Conservation (phyloP, 805 yeast genomes). For the Monosporozyma solicola region DNA sequence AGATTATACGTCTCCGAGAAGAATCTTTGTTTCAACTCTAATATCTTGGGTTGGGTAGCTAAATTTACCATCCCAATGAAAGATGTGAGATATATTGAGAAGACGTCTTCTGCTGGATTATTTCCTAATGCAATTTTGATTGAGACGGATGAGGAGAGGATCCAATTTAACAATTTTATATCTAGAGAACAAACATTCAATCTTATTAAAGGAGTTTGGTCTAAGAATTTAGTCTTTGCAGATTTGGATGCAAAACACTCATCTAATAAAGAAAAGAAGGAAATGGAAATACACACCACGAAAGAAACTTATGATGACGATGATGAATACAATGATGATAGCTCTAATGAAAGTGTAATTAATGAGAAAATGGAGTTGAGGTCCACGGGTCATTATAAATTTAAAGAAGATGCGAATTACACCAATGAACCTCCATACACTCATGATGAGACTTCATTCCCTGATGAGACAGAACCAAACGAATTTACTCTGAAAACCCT, state of each 20-base stretch:
- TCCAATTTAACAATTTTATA: constrained; percentile 79
- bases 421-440: constrained; percentile 56
- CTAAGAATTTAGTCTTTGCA: constrained; percentile 26
- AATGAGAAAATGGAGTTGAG: neutral
- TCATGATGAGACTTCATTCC: constrained; percentile 50
- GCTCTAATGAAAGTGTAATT: neutral
- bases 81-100: constrained; percentile 58
- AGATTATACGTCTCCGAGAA: constrained; percentile 72
- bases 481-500: constrained; percentile 42
- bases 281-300: constrained; percentile 8
- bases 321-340: constrained; percentile 15
- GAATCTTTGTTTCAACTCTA: constrained; percentile 74
- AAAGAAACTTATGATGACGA: constrained; percentile 19
- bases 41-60: constrained; percentile 82
- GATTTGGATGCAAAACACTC: constrained; percentile 1
- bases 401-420: constrained; percentile 34
- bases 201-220: constrained; percentile 64
- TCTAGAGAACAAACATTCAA: constrained; percentile 73
- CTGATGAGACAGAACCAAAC: constrained; percentile 36
- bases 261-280: constrained; percentile 24
- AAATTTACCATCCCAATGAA: constrained; percentile 60
- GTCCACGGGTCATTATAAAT: constrained; percentile 10
- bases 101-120: constrained; percentile 76
- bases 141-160: constrained; percentile 53
- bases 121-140: constrained; percentile 84